A percentile compares a stretch with the other conserved stretches of the same genome.
Evolutionary conservation across 352 stramenopile genomes (phyloP).

Genomic region (Aphanomyces stellatus): DNA sequence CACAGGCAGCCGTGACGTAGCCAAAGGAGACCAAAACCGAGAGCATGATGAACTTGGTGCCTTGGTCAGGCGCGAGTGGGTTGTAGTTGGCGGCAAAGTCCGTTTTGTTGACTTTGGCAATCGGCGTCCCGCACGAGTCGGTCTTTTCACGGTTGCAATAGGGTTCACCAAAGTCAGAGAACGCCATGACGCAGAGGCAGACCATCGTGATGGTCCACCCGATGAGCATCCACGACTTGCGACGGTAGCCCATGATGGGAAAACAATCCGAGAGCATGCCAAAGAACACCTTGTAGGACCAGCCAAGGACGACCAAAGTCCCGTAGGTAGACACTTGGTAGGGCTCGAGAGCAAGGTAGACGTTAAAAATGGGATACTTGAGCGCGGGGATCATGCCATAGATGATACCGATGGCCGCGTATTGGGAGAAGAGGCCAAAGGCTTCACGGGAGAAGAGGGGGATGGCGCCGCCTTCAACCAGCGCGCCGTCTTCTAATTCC

Average conservation of each 20-base stretch:
- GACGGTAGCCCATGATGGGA: slow-evolving; percentile 39
- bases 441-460: slow-evolving; percentile 22
- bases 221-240: slow-evolving; percentile 44
- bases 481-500: slow-evolving; percentile 30
- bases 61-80: background rate
- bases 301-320: slow-evolving; percentile 41
- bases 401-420: slow-evolving; percentile 36
- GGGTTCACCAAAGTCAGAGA: background rate
- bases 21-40: slow-evolving; percentile 16
- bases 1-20: slow-evolving; percentile 15
- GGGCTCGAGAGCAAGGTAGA: slow-evolving; percentile 46
- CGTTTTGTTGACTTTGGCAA: background rate
- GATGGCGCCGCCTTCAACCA: slow-evolving; percentile 34
- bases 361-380: slow-evolving; percentile 36
- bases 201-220: slow-evolving; percentile 32
- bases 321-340: slow-evolving; percentile 31
- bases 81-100: background rate
- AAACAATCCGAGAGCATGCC: slow-evolving; percentile 41
- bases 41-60: slow-evolving; percentile 15
- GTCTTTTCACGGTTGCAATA: background rate
- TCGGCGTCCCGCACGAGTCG: background rate
- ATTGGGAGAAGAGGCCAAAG: slow-evolving; percentile 35
- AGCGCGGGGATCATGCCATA: slow-evolving; percentile 38
- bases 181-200: slow-evolving; percentile 20
- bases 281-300: slow-evolving; percentile 55